Base-by-base conservation (phyloP, 768 basidiomycete genomes). In the Mrakia gelida region DNA sequence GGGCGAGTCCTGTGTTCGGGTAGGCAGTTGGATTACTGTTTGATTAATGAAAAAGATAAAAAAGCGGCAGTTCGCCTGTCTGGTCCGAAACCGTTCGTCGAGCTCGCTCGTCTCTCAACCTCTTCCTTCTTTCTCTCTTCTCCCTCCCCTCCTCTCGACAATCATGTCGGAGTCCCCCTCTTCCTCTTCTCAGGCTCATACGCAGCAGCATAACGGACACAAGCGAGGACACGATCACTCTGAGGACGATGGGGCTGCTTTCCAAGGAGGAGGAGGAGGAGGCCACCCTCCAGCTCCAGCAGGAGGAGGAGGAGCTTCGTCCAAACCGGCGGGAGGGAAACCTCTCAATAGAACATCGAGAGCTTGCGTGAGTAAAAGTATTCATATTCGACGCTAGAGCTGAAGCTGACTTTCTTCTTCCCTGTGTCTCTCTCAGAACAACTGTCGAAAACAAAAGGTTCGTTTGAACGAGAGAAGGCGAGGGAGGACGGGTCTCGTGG, bases 381-480 rank as follows among this genome's bases (percentile, higher is more conserved):
- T 26, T 43, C 70, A 23, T 28, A 21, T 8, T 7, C 65, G 11
- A 16, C 0, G 15, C 41, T 34, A 8, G 32, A 30, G 34, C 56
- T 43, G 18, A 52, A 45, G 45, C 45, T 45, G 45, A 45, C 45
- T 18, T 15, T 62, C 18, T 34, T 3, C 38, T 16, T 5, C 9
- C 41, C 41, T 62, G 56, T n/a, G n/a, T 63, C 4, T 38, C 38
- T 38, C 38, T 38, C 38, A 79, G 78, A 79, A 79, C 74, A 59
- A 68, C 30, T 79, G 78, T 45, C 67, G 78, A 9, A 79, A 79
- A 43, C 78, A 79, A 72, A 79, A 79, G 74, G 78, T 79, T 3
- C 30, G 73, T 62, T 18, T 2, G 61, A 3, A 21, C 1, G 45
- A n/a, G 34, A 67, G 61, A 32, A 23, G 21, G 26, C 26, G 59